These are phyloP conservation scores for Thraustotheca clavata DNA, from an alignment of 352 stramenopile species.

Conservation along the genomic window DNA sequence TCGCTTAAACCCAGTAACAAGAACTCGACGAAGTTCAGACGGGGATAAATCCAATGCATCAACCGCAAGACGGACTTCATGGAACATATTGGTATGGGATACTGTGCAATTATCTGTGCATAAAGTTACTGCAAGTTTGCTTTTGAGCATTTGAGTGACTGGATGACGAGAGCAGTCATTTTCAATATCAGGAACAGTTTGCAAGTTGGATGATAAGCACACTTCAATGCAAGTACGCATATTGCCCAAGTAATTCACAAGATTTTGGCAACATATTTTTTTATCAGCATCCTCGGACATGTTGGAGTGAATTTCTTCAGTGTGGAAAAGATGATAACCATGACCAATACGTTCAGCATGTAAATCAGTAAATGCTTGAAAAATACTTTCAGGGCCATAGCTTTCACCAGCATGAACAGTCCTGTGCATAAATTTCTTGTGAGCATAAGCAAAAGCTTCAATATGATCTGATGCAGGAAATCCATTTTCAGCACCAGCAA, in stretches of 20 bases:
- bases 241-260: slow-evolving; percentile 77
- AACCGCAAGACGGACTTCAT: slow-evolving; percentile 67
- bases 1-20: slow-evolving; percentile 80
- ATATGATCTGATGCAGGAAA: slow-evolving; percentile 72
- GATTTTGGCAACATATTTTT: slow-evolving; percentile 59
- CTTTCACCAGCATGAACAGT: slow-evolving; percentile 83
- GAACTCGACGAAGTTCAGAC: slow-evolving; percentile 56
- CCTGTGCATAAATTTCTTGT: slow-evolving; percentile 84
- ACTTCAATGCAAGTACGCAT: slow-evolving; percentile 77
- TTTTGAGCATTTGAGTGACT: slow-evolving; percentile 72
- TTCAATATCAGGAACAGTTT: slow-evolving; percentile 70
- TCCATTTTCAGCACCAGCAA: slow-evolving; percentile 67
- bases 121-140: slow-evolving; percentile 69
- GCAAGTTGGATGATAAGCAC: slow-evolving; percentile 80
- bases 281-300: slow-evolving; percentile 38
- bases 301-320: slow-evolving; percentile 53
- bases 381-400: slow-evolving; percentile 83
- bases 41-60: slow-evolving; percentile 70
- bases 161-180: slow-evolving; percentile 63
- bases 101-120: slow-evolving; percentile 86
- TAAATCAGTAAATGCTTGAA: slow-evolving; percentile 75
- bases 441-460: slow-evolving; percentile 74
- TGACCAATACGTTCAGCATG: slow-evolving; percentile 82
- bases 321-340: slow-evolving; percentile 71
- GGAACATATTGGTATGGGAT: slow-evolving; percentile 76